Base-by-base conservation (phyloP, 306 rosid species). In the Benincasa hispida region DNA sequence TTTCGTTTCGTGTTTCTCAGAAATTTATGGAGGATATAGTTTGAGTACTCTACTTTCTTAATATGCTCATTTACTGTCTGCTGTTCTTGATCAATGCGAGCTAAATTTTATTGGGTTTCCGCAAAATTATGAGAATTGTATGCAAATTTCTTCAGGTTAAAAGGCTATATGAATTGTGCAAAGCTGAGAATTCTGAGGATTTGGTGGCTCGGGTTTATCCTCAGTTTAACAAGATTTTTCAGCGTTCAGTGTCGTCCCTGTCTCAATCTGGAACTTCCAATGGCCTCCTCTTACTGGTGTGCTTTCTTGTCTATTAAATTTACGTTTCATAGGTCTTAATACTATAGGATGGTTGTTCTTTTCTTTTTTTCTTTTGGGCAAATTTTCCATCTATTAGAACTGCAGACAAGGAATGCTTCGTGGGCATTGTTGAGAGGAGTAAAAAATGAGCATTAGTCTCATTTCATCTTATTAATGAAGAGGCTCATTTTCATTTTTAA, bases 201-300 rank as follows among this genome's bases (percentile, higher is more conserved):
- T 85, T 91, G 89, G 84, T 86, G 6, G 96, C 91, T 72, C 87
- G 97, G 85, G 89, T 94, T 85, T 90, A 90, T 84, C 91, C 98
- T 0, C 91, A 82, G 67, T 79, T 94, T 50, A 91, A 88, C 88
- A 91, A 82, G 91, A 87, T 91, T 80, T 94, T 88, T 79, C 97
- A 91, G 28, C 97, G 98, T 22, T 88, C 97, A 3, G 90, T 86
- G 9, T 88, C 96, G 73, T 90, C 97, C 3, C 84, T 89, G 30
- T 80, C 96, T 55, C 95, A 90, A 82, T 90, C 91, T 82, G 89
- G 83, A 80, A 90, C 99, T 77, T 91, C 99, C 45, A 88, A 85
- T 85, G 97, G 97, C 79, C 89, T 90, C 85, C 95, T 91, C 58
- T 80, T 92, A 80, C 87, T 94, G 78, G 99, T 94, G 81, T 76